Evolutionary conservation across 345 rosid species (phyloP).

Genomic region (Gossypium raimondii): DNA sequence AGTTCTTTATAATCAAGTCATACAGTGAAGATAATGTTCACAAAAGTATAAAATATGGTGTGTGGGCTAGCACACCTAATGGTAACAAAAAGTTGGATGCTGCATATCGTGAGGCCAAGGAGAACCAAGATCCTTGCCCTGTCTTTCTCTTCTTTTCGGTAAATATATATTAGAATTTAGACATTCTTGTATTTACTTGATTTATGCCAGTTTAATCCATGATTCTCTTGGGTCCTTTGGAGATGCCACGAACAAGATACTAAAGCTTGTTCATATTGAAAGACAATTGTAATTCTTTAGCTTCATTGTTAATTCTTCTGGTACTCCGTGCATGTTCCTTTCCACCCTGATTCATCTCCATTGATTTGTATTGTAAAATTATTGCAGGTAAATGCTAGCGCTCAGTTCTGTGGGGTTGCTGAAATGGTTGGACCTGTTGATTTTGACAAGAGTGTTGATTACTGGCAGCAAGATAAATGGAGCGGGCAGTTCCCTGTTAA

Average conservation of each 20-base stretch:
- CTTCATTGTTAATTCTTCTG: neutral
- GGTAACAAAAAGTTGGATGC: slow-evolving; percentile 85
- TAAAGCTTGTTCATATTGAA: neutral
- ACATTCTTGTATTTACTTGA: neutral
- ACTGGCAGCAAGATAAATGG: slow-evolving; percentile 99
- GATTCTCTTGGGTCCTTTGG: neutral
- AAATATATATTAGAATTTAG: slow-evolving; percentile 14
- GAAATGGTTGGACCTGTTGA: slow-evolving; percentile 93
- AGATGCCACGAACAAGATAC: neutral
- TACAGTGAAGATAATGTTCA: slow-evolving; percentile 97
- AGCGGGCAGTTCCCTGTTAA: slow-evolving; percentile 81
- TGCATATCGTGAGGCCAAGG: slow-evolving; percentile 73
- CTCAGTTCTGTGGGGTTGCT: slow-evolving; percentile 90
- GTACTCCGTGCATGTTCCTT: neutral
- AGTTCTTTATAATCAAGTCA: slow-evolving; percentile 84
- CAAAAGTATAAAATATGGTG: slow-evolving; percentile 86
- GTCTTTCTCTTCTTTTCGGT: slow-evolving; percentile 83
- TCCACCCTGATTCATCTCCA: neutral
- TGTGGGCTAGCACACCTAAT: slow-evolving; percentile 95
- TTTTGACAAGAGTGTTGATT: slow-evolving; percentile 81
- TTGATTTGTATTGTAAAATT: slow-evolving; percentile 4
- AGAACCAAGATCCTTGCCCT: slow-evolving; percentile 53
- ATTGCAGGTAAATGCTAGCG: slow-evolving; percentile 88
- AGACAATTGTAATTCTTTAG: neutral
- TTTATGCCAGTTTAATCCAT: neutral